Conservation (phyloP, 2,329 filamentous ascomycete genomes). For the Exophiala phaeomuriformis region DNA sequence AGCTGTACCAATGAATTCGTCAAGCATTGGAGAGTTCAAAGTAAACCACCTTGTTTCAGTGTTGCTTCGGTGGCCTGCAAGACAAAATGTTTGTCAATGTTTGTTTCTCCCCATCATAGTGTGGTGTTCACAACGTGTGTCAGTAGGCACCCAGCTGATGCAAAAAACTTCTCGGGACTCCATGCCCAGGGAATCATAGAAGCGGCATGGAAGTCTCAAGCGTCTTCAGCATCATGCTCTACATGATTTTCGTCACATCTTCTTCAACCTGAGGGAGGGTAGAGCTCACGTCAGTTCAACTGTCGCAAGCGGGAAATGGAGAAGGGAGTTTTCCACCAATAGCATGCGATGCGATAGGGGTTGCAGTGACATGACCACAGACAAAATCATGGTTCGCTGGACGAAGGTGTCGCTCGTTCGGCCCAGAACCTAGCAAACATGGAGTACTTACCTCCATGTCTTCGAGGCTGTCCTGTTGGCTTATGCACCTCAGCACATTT, state of each 20-base stretch:
- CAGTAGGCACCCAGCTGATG: background rate
- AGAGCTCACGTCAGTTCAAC: constrained; percentile 28
- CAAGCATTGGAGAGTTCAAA: background rate
- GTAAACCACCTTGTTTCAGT: constrained; percentile 13
- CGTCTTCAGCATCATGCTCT: constrained; percentile 31
- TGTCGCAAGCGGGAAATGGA: background rate
- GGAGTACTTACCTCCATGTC: constrained; percentile 84
- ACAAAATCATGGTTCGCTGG: background rate
- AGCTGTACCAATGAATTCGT: background rate
- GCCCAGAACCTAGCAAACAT: background rate
- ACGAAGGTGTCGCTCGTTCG: background rate
- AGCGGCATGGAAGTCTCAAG: background rate
- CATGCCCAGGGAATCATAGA: background rate
- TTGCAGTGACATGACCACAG: background rate
- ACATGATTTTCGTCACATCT: constrained; percentile 87
- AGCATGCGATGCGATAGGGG: background rate
- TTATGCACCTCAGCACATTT: constrained; percentile 92
- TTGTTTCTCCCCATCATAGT: background rate
- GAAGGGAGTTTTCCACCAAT: background rate
- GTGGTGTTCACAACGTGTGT: background rate
- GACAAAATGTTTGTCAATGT: background rate
- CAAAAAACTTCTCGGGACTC: background rate
- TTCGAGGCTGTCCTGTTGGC: constrained; percentile 93
- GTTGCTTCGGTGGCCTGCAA: constrained; percentile 18
- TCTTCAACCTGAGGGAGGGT: constrained; percentile 65